Conservation (phyloP, 2,329 filamentous ascomycete species). For the Sporothrix pallida region DNA sequence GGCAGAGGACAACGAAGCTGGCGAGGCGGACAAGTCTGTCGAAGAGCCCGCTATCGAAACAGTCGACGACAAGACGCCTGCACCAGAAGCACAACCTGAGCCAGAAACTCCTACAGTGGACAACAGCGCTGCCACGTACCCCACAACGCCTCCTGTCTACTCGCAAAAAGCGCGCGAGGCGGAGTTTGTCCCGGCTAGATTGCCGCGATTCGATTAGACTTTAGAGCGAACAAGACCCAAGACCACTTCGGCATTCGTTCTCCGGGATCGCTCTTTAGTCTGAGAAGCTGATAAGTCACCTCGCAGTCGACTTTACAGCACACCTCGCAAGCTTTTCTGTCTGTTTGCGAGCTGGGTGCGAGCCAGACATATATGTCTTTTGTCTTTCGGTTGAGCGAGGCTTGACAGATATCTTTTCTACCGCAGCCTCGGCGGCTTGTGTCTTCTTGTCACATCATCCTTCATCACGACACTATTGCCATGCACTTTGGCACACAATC, state of each 20-base stretch:
- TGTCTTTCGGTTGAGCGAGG: too few relatives aligned
- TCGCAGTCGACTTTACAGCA: too few relatives aligned
- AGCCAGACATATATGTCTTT: too few relatives aligned
- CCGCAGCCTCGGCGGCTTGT: conserved; percentile 15
- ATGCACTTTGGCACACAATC: not conserved
- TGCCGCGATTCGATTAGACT: conserved; percentile 56
- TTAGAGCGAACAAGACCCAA: too few relatives aligned
- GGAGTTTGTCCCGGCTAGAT: conserved; percentile 62
- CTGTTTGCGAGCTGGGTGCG: not conserved
- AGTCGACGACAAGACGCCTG: not conserved
- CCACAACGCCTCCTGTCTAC: not conserved
- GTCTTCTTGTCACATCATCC: not conserved
- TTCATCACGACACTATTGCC: too few relatives aligned
- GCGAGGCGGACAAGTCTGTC: not conserved
- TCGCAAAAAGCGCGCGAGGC: conserved; percentile 33
- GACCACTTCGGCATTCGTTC: not conserved
- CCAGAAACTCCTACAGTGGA: not conserved
- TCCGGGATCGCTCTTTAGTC: not conserved
- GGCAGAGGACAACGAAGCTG: conserved; percentile 34
- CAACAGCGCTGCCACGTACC: not conserved
- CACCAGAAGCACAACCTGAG: not conserved
- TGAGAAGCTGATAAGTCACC: not conserved
- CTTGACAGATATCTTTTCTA: too few relatives aligned
- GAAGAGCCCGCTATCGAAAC: not conserved
- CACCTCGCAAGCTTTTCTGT: too few relatives aligned